These are phyloP conservation scores for Epichloe festucae DNA, from an alignment of 2,329 filamentous ascomycete genomes.

Conservation along the genomic window DNA sequence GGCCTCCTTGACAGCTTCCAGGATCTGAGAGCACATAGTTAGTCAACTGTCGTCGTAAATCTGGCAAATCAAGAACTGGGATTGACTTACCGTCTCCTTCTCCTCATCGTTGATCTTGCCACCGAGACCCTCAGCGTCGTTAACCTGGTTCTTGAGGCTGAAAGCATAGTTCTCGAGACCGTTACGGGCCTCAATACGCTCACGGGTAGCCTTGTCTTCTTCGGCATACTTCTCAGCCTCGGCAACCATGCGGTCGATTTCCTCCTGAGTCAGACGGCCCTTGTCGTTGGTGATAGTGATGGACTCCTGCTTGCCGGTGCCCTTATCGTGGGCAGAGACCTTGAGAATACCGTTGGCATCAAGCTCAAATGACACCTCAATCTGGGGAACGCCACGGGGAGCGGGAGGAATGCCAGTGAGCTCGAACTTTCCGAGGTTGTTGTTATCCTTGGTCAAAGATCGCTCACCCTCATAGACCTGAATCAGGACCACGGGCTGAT, in stretches of 20 bases:
- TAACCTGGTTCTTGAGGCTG: constrained; percentile 97
- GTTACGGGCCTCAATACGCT: constrained; percentile 94
- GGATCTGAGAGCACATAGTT: constrained; percentile 42
- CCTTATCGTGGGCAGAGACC: constrained; percentile 94
- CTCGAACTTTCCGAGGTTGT: constrained; percentile 95
- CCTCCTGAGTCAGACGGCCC: constrained; percentile 88
- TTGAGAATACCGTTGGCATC: constrained; percentile 98
- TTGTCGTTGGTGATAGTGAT: constrained; percentile 99
- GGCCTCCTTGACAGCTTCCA: constrained; percentile 94
- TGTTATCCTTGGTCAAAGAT: constrained; percentile 92
- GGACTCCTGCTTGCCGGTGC: constrained; percentile 90
- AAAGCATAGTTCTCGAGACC: constrained; percentile 98
- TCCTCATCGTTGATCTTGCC: constrained; percentile 98
- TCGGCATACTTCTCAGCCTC: constrained; percentile 98
- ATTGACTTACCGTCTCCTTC: constrained; percentile 68
- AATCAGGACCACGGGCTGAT: constrained; percentile 90
- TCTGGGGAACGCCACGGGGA: constrained; percentile 91
- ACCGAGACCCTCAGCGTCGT: constrained; percentile 90
- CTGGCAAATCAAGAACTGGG: constrained; percentile 2
- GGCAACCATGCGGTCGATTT: constrained; percentile 98
- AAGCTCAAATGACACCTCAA: constrained; percentile 95
- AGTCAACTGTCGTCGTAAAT: constrained; percentile 15
- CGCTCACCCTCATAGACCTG: constrained; percentile 94
- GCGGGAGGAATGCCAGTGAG: constrained; percentile 90
- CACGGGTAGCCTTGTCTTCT: constrained; percentile 95